Percentiles rank a stretch among this genome's conserved stretches.
These are phyloP conservation scores for Saccharomyces hybrid DNA, from an alignment of 1,139 yeast genomes.

Conservation along the genomic window DNA sequence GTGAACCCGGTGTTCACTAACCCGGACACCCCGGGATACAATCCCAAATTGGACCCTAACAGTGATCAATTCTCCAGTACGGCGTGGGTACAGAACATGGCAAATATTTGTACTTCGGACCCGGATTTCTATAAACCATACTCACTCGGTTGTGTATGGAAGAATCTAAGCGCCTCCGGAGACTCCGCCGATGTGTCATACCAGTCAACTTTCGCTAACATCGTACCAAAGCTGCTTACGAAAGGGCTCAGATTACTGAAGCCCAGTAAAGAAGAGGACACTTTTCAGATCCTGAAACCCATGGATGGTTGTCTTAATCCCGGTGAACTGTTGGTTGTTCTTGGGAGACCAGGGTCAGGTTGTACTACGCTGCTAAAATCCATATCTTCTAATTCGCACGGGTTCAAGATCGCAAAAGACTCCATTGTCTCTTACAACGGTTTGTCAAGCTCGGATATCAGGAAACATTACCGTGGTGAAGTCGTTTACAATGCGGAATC, in stretches of 20 bases:
- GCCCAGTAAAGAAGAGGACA: constrained; percentile 22
- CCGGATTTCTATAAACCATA: constrained; percentile 59
- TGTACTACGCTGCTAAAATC: constrained; percentile 73
- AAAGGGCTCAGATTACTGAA: constrained; percentile 21
- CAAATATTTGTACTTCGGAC: constrained; percentile 46
- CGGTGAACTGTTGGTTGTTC: constrained; percentile 67
- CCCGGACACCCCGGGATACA: constrained; percentile 26
- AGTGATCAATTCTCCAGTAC: constrained; percentile 51
- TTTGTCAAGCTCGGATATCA: constrained; percentile 41
- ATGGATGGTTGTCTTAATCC: constrained; percentile 64
- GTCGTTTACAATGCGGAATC: constrained; percentile 66
- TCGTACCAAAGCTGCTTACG: constrained; percentile 28
- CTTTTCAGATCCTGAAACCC: constrained; percentile 51
- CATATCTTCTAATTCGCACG: constrained; percentile 62
- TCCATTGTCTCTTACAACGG: constrained; percentile 47
- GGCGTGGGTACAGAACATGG: constrained; percentile 68
- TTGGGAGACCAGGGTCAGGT: constrained; percentile 83
- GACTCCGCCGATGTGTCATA: constrained; percentile 72
- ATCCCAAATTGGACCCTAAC: constrained; percentile 46
- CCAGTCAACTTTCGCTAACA: constrained; percentile 62
- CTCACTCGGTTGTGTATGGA: constrained; percentile 61
- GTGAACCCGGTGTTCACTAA: constrained; percentile 19
- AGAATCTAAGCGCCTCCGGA: constrained; percentile 63
- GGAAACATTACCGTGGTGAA: constrained; percentile 52
- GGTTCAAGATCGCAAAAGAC: constrained; percentile 50